These are phyloP conservation scores for Phytophthora podocarpi DNA, from an alignment of 352 stramenopile genomes.

Conservation along the genomic window DNA sequence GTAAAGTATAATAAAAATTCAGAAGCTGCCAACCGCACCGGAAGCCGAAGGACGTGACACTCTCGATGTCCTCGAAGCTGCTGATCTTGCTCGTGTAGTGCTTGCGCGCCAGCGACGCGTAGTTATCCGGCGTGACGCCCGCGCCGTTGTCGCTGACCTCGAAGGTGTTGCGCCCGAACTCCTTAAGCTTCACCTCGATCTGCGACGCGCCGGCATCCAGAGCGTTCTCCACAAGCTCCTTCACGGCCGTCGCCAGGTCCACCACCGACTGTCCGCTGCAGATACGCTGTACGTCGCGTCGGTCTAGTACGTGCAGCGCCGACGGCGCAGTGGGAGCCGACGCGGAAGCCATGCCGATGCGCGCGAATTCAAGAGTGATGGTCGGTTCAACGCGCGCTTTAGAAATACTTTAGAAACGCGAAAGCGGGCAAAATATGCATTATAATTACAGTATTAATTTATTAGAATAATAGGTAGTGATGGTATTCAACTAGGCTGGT, in stretches of 20 bases:
- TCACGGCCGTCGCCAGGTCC: slow-evolving; percentile 95
- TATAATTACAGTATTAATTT: no score
- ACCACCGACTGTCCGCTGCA: slow-evolving; percentile 95
- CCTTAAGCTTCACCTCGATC: slow-evolving; percentile 91
- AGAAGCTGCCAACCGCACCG: slow-evolving; percentile 41
- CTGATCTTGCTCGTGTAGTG: slow-evolving; percentile 97
- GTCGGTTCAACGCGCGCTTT: slow-evolving; percentile 5
- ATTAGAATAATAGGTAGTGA: no score
- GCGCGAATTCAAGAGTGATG: slow-evolving; percentile 26
- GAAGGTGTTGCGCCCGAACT: slow-evolving; percentile 92
- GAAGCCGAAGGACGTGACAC: slow-evolving; percentile 93
- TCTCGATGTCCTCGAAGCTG: slow-evolving; percentile 94
- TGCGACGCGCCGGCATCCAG: slow-evolving; percentile 70
- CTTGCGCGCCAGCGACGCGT: slow-evolving; percentile 84
- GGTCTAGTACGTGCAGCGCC: slow-evolving; percentile 47
- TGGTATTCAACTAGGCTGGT: no score
- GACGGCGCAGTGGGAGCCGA: background rate
- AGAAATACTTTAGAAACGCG: no score
- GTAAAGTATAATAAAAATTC: slow-evolving; percentile 3
- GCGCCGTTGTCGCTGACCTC: slow-evolving; percentile 96
- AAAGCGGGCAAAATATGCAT: no score
- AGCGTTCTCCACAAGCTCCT: slow-evolving; percentile 97
- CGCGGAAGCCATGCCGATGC: background rate
- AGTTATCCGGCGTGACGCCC: slow-evolving; percentile 86
- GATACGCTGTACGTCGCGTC: slow-evolving; percentile 66